Base-by-base conservation (phyloP, 495 filamentous ascomycete genomes). In the Aspergillus funiculosus region DNA sequence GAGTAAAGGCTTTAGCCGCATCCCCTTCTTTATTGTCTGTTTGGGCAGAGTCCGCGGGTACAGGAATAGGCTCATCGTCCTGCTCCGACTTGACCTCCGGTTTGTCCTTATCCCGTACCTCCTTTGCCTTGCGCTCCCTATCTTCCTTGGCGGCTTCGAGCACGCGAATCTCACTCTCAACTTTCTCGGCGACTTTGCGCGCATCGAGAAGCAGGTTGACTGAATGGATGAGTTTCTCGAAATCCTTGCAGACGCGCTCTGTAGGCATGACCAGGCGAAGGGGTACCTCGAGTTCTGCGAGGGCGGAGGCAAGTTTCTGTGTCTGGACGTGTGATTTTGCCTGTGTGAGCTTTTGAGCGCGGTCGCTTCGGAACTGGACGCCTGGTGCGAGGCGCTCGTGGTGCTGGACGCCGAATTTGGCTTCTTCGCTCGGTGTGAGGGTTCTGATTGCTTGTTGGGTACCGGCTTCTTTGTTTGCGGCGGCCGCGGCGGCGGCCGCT, bases 201-300 rank as follows among this genome's bases (percentile, higher is more conserved):
- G 85, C 71, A 51, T 98, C 92, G 1, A 98, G 73, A 13, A 98
- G 64, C 9, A 76, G 60, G 24, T 82, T 78, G 32, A 98, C 87
- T 11, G 79, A 78, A 18, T 67, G 69, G 47, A 95, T 81, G 26
- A 98, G 72, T 42, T 74, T 69, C 66, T 96, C 92, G 59, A 89
- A 95, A 52, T 81, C 80, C 54, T 81, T 81, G 31, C 83, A 82
- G 1, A 94, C 87, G 1, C 75, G 77, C 13, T 79, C 78, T 0
- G 94, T 97, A 0, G 91, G 89, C 82, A 98, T 94, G 25, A 81
- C 71, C 15, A 97, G 72, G 5, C 88, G 69, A 1, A 81, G 70
- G 0, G 87, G 83, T 36, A 97, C 80, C 35, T 86, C 85, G 9
- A 95, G 73, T 58, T 97, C 85, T 14, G 77, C 72, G 13, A 97